These are phyloP conservation scores for Triglochin maritima DNA, from an alignment of 106 monocot genomes.

Conservation along the genomic window DNA sequence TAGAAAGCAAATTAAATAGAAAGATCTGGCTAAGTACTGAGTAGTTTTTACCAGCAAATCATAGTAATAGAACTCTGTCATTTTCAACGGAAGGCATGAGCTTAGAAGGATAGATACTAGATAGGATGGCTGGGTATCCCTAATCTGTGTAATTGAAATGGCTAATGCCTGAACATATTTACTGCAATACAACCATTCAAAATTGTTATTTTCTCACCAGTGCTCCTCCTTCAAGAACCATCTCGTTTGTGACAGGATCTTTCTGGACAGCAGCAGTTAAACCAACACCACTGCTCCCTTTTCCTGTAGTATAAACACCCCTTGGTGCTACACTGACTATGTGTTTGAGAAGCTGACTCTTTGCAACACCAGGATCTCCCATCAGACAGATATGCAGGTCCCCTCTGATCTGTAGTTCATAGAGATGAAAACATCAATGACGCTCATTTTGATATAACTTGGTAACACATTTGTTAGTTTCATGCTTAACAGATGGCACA, in stretches of 20 bases:
- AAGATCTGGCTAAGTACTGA: no score
- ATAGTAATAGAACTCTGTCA: no score
- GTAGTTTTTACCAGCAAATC: no score
- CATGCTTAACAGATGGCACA: no score
- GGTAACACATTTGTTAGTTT: no score
- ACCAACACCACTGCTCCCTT: slow-evolving; percentile 95
- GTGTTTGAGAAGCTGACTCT: slow-evolving; percentile 95
- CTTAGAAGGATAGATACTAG: no score
- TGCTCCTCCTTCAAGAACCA: slow-evolving; percentile 98
- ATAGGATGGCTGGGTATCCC: no score
- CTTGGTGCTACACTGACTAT: slow-evolving; percentile 95
- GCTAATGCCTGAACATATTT: no score
- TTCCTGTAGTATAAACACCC: slow-evolving; percentile 90
- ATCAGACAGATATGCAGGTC: slow-evolving; percentile 94
- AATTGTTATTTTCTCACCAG: slow-evolving; percentile 33
- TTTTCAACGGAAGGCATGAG: no score
- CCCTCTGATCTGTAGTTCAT: slow-evolving; percentile 78
- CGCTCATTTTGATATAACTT: background rate
- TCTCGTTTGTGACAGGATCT: slow-evolving; percentile 93
- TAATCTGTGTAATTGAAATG: no score
- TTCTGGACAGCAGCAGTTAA: slow-evolving; percentile 93
- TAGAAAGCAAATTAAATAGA: no score
- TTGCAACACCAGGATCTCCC: slow-evolving; percentile 99
- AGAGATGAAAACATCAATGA: background rate
- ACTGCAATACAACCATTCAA: background rate